Base-by-base conservation (phyloP, 2,329 filamentous ascomycete species). In the Hirsutella rhossiliensis region DNA sequence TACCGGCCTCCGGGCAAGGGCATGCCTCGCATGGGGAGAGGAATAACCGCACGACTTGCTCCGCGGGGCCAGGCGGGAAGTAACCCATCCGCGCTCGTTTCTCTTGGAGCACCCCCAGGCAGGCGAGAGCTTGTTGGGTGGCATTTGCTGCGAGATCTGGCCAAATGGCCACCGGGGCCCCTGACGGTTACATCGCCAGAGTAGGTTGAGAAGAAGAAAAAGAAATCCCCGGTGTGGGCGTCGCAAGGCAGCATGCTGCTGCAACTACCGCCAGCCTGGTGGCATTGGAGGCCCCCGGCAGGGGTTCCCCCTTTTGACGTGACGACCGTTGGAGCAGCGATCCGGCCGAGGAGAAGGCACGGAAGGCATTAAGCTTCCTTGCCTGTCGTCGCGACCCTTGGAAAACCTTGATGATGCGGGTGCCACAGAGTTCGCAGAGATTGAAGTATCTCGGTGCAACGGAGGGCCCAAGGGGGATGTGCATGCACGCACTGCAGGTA, bases 131-230 rank as follows among this genome's bases (percentile, higher is more conserved):
- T 39, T 44, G 38, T 41, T 39, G 42, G 45, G 40, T 45, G 45
- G 38, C 19, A 41, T 32, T 38, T 19, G 42, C 41, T 41, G 52
- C 32, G 36, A 53, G 50, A 54, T 52, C 52, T 50, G 45, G 41
- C 43, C 38, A 46, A 43, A 29, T 44, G 38, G 41, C 47, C 45
- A 49, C 45, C 40, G 34, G 23, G 23, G 45, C 47, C 47, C 49
- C 47, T 48, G 47, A 49, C 52, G 50, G 54, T 56, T 56, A 56
- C 54, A 56, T 56, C 46, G 54, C 40, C 38, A 47, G 18, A 42
- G 40, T 13, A 31, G 23, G 23, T 23, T 23, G 23, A 23, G 7
- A 15, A 37, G 18, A 36, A 17, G 46, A 40, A 11, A 44, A 43
- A 20, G 50, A 49, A 43, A 43, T 43, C 42, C 43, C 48, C 47